Conservation (phyloP, 2,329 filamentous ascomycete species). For the Gaeumannomyces tritici region DNA sequence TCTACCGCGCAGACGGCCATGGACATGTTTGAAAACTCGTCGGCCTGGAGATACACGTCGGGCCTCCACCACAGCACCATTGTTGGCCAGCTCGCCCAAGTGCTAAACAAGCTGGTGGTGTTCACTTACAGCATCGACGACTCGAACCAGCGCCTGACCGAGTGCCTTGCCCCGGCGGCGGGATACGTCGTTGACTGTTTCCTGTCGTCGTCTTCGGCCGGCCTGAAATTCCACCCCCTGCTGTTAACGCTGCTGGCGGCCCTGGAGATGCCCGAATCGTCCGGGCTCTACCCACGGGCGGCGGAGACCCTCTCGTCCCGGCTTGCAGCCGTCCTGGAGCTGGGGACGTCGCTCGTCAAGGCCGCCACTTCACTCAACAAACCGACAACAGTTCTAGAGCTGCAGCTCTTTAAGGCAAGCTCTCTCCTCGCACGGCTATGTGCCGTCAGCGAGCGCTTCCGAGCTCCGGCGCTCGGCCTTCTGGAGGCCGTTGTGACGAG, state of each 20-base stretch:
- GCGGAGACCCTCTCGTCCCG: slow-evolving; percentile 49
- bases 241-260: slow-evolving; percentile 59
- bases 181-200: slow-evolving; percentile 70
- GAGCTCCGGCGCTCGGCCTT: slow-evolving; percentile 55
- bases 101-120: slow-evolving; percentile 62
- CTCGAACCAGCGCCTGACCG: slow-evolving; percentile 23
- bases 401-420: slow-evolving; percentile 71
- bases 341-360: slow-evolving; percentile 62
- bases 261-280: slow-evolving; percentile 49
- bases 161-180: slow-evolving; percentile 61
- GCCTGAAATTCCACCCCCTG: slow-evolving; percentile 68
- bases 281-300: slow-evolving; percentile 46
- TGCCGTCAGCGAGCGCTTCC: slow-evolving; percentile 58
- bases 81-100: slow-evolving; percentile 55
- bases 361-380: slow-evolving; percentile 55
- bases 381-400: slow-evolving; percentile 58
- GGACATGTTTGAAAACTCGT: slow-evolving; percentile 77
- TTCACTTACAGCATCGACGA: slow-evolving; percentile 70
- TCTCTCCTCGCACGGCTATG: slow-evolving; percentile 70
- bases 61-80: slow-evolving; percentile 60
- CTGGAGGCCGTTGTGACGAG: slow-evolving; percentile 65
- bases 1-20: slow-evolving; percentile 67
- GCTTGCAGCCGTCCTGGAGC: slow-evolving; percentile 51
- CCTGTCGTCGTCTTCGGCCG: slow-evolving; percentile 57
- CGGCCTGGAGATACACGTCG: slow-evolving; percentile 73